Evolutionary conservation across 805 yeast species (phyloP).

Genomic region (Saturnispora quitensis): DNA sequence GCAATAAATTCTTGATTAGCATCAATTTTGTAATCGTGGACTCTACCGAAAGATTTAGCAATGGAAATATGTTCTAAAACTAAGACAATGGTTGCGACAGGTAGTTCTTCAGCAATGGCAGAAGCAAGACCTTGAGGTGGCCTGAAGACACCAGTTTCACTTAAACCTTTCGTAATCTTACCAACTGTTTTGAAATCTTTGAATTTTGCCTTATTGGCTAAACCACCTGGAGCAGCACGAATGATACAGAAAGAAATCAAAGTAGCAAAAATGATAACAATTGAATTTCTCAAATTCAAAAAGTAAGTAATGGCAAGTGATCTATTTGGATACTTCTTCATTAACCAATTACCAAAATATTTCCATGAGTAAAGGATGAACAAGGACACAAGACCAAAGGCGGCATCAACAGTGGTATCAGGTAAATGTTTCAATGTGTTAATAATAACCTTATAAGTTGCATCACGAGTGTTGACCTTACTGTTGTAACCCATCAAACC

Average conservation of each 20-base stretch:
- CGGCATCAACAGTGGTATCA: conserved; percentile 68
- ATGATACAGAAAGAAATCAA: conserved; percentile 73
- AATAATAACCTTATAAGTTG: conserved; percentile 64
- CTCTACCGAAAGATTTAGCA: conserved; percentile 85
- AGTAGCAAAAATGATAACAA: conserved; percentile 74
- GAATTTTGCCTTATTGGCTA: conserved; percentile 9
- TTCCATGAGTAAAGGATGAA: conserved; percentile 68
- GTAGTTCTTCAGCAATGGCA: conserved; percentile 66
- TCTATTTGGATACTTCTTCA: conserved; percentile 55
- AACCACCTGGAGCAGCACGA: conserved; percentile 29
- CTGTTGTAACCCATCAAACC: conserved; percentile 68
- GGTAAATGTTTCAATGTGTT: conserved; percentile 64
- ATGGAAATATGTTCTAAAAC: conserved; percentile 90
- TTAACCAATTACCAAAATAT: conserved; percentile 48
- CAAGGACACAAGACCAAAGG: conserved; percentile 74
- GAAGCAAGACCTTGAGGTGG: conserved; percentile 51
- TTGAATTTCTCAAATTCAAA: conserved; percentile 71
- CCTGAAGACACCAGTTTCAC: conserved; percentile 63
- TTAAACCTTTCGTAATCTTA: conserved; percentile 72
- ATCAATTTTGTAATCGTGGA: conserved; percentile 80
- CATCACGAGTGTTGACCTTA: conserved; percentile 58
- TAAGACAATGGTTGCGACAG: conserved; percentile 76
- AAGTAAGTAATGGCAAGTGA: conserved; percentile 51
- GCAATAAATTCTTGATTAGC: conserved; percentile 94
- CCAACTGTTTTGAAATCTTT: conserved; percentile 56